Evolutionary conservation across 225 moss, liverwort and hornwort species (phyloP).

Genomic region (Pseudisothecium myosuroides): DNA sequence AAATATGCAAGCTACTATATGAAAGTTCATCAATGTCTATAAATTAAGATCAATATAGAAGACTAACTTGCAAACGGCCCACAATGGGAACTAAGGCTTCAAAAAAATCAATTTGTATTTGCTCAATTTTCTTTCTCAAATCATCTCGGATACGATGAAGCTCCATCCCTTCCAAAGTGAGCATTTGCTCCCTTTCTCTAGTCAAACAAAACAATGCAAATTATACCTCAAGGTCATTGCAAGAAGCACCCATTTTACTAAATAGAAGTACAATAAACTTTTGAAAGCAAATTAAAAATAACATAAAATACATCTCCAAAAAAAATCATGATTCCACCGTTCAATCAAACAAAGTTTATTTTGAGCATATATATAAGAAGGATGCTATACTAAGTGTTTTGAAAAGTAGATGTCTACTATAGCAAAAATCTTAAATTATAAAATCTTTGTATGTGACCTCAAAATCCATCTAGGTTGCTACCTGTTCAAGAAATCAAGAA

Average conservation of each 20-base stretch:
- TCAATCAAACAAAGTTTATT: background rate
- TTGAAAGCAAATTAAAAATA: background rate
- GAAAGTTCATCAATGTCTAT: background rate
- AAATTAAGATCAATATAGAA: background rate
- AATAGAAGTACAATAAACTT: no score
- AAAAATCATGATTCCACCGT: fast-evolving
- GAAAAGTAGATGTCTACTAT: background rate
- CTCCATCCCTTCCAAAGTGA: constrained; percentile 48
- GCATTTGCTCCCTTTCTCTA: constrained; percentile 66
- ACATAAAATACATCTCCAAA: no score
- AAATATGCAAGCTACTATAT: background rate
- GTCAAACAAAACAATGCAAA: background rate
- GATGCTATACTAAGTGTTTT: background rate
- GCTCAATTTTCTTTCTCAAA: constrained; percentile 54
- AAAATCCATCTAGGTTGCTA: background rate
- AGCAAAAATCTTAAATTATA: background rate
- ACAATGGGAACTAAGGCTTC: constrained; percentile 55
- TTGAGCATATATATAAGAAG: background rate
- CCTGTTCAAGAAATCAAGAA: fast-evolving
- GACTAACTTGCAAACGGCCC: constrained; percentile 43
- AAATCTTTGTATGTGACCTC: background rate
- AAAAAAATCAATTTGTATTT: constrained; percentile 65
- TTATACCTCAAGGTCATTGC: background rate
- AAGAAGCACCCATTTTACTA: background rate
- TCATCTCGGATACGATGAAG: constrained; percentile 46